Evolutionary conservation across 2,329 filamentous ascomycete genomes (phyloP).

Genomic region (Paecilomyces formosus): DNA sequence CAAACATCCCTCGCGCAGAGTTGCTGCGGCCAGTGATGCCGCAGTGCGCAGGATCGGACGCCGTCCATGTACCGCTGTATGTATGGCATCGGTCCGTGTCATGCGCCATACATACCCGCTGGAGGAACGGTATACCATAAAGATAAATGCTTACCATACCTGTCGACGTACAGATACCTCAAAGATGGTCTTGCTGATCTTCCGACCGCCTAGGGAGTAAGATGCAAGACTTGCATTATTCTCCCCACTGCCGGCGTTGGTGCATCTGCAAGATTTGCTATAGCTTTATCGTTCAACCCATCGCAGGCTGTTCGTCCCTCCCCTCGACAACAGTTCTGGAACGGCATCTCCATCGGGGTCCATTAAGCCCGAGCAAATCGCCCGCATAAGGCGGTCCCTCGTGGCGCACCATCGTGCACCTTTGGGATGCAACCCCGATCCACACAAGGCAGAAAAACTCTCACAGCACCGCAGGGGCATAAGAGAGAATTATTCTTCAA

Average conservation of each 20-base stretch:
- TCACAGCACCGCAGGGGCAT: neutral
- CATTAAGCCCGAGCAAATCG: neutral
- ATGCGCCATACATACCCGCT: neutral
- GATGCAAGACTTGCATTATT: neutral
- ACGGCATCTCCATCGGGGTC: neutral
- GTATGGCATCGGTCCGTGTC: neutral
- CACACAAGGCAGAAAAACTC: neutral
- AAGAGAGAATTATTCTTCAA: neutral
- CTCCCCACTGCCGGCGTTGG: neutral
- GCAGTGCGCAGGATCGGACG: neutral
- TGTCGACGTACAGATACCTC: neutral
- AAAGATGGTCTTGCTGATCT: neutral
- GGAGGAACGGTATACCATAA: neutral
- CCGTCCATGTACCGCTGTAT: neutral
- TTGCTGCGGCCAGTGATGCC: neutral
- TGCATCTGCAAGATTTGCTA: neutral
- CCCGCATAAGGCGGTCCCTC: neutral
- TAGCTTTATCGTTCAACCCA: neutral
- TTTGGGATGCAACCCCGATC: neutral
- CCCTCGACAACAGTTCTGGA: neutral
- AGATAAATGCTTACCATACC: neutral
- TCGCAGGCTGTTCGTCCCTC: neutral
- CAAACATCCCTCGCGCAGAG: neutral
- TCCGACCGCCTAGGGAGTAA: neutral
- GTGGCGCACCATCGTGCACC: neutral